phyloP scores from a whole-genome alignment of 1,139 yeast genomes.

The Sugiyamaella grinbergsii region DNA sequence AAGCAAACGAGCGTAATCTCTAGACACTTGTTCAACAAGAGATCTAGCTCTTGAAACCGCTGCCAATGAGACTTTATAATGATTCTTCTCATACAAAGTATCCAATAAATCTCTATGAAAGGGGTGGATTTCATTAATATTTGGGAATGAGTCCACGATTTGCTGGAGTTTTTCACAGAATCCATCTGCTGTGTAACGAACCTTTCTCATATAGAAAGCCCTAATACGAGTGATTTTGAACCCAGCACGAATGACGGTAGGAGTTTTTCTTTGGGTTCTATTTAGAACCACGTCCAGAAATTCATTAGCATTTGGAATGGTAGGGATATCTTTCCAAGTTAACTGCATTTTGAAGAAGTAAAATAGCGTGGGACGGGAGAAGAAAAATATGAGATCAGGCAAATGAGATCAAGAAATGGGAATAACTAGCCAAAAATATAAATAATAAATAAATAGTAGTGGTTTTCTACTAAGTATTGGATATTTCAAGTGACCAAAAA shows the following conservation, averaged over 20 bases:
- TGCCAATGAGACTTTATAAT: slow-evolving; percentile 95
- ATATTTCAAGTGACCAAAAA: not conserved
- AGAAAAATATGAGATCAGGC: not conserved
- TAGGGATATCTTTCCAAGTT: slow-evolving; percentile 97
- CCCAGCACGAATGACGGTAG: slow-evolving; percentile 96
- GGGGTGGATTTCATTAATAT: slow-evolving; percentile 96
- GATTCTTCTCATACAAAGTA: slow-evolving; percentile 95
- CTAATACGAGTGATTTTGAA: slow-evolving; percentile 95
- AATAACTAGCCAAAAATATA: not conserved
- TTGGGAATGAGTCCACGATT: slow-evolving; percentile 85
- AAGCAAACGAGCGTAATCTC: slow-evolving; percentile 90
- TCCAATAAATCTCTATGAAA: slow-evolving; percentile 98
- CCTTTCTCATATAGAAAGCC: slow-evolving; percentile 98
- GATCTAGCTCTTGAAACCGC: slow-evolving; percentile 93
- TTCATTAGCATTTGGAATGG: slow-evolving; percentile 89
- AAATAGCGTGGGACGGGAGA: not conserved
- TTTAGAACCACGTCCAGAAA: slow-evolving; percentile 94
- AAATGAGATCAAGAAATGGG: too few relatives aligned
- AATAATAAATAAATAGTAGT: not conserved
- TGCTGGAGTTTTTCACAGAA: slow-evolving; percentile 89
- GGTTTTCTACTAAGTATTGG: not conserved
- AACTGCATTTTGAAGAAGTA: slow-evolving; percentile 67
- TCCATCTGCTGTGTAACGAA: slow-evolving; percentile 93
- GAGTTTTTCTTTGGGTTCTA: slow-evolving; percentile 97
- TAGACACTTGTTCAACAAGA: slow-evolving; percentile 89